phyloP scores from a whole-genome alignment of 2,329 filamentous ascomycete genomes.

The Fusarium sp. region DNA sequence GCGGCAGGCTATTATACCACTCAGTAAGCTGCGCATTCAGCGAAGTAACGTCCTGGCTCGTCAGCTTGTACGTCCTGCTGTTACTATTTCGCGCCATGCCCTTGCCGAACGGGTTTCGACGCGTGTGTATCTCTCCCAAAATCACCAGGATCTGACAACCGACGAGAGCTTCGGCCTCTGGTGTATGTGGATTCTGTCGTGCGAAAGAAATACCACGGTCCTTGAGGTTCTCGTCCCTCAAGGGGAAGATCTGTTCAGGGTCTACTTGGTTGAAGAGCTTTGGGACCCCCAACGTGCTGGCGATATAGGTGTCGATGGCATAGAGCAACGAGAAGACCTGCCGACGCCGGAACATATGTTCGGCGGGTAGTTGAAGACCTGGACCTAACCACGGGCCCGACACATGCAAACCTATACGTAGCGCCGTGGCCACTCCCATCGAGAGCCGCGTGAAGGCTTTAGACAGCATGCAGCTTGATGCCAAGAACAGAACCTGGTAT shows the following conservation, averaged over 20 bases:
- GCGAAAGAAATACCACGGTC: not conserved
- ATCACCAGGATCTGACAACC: not conserved
- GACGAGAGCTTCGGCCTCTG: not conserved
- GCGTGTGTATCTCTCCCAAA: not conserved
- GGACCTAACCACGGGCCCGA: not conserved
- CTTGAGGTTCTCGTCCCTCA: not conserved
- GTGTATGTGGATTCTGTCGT: not conserved
- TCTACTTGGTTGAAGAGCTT: not conserved
- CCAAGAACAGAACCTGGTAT: not conserved
- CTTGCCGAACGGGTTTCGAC: not conserved
- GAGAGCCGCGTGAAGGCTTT: not conserved
- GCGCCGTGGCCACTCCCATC: not conserved
- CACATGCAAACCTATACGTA: not conserved
- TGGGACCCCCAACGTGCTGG: not conserved
- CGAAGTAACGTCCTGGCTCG: not conserved
- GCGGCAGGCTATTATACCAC: not conserved
- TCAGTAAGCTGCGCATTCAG: not conserved
- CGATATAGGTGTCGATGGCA: not conserved
- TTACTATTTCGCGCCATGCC: not conserved
- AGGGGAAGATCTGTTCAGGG: not conserved
- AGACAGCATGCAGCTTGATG: not conserved
- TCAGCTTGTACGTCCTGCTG: not conserved
- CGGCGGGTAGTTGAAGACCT: not conserved
- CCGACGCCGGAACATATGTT: not conserved
- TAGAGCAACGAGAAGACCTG: not conserved